A percentile compares a stretch with the other conserved stretches of the same genome.
Conservation (phyloP, 805 yeast species). For the Tetrapisispora phaffii region DNA sequence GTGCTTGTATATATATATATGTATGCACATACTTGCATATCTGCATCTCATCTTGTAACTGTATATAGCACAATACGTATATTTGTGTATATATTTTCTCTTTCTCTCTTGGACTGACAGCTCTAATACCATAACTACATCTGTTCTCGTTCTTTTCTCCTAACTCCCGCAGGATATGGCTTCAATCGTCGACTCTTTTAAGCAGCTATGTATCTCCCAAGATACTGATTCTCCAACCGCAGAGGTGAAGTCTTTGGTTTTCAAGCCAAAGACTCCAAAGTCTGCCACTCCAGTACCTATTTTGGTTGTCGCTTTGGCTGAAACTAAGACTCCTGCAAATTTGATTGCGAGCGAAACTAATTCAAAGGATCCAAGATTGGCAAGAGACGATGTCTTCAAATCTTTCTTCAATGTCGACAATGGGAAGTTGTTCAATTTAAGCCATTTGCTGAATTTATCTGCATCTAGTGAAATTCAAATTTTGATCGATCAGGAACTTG, state of each 20-base stretch:
- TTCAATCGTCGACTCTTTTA: not conserved
- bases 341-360: constrained; percentile 55
- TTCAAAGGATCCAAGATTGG: constrained; percentile 80
- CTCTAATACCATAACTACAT: too few species aligned
- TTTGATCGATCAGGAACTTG: constrained; percentile 27
- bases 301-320: constrained; percentile 62
- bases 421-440: constrained; percentile 26
- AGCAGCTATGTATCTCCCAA: not conserved
- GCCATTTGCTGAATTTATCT: constrained; percentile 32
- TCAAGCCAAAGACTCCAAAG: constrained; percentile 87
- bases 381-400: constrained; percentile 67
- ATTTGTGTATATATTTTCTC: too few species aligned
- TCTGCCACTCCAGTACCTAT: constrained; percentile 70
- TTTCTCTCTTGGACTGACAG: too few species aligned
- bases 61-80: too few species aligned
- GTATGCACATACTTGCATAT: too few species aligned
- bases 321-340: constrained; percentile 60
- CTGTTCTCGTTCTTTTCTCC: not conserved
- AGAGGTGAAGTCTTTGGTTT: constrained; percentile 66
- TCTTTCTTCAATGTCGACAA: constrained; percentile 35
- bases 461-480: constrained; percentile 19
- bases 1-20: not conserved
- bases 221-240: constrained; percentile 27
- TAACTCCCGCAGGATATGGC: not conserved
- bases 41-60: too few species aligned